Percentiles rank a stretch among this genome's conserved stretches.
Evolutionary conservation across 2,329 filamentous ascomycete genomes (phyloP).

Genomic region (Tolypocladium inflatum): DNA sequence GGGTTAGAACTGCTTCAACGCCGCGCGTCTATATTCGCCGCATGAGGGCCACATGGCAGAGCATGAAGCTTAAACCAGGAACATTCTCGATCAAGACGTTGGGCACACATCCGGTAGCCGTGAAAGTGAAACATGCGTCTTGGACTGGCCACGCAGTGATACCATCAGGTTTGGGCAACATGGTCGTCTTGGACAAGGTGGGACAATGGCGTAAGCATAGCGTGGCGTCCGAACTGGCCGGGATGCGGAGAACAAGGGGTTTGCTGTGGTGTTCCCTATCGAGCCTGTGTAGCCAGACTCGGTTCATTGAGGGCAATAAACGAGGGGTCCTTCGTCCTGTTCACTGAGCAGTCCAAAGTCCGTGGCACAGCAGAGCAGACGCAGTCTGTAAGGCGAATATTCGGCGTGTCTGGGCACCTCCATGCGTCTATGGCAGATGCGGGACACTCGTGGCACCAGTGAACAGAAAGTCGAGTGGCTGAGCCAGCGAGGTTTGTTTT

Average conservation of each 20-base stretch:
- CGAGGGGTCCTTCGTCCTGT: neutral
- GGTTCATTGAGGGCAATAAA: neutral
- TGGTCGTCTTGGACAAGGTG: neutral
- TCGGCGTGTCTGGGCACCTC: neutral
- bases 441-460: neutral
- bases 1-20: no score
- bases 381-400: neutral
- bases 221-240: neutral
- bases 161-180: neutral
- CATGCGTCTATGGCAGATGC: neutral
- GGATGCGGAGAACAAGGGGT: neutral
- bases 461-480: neutral
- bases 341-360: neutral
- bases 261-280: neutral
- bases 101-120: neutral
- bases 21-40: neutral
- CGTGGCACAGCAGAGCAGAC: neutral
- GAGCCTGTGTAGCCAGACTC: neutral
- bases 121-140: neutral
- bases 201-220: neutral
- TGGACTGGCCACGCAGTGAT: neutral
- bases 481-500: neutral
- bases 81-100: neutral
- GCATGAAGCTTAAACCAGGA: neutral
- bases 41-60: neutral